Conservation (phyloP, 148 eudicot genomes). For the Rhododendron mucronatum region DNA sequence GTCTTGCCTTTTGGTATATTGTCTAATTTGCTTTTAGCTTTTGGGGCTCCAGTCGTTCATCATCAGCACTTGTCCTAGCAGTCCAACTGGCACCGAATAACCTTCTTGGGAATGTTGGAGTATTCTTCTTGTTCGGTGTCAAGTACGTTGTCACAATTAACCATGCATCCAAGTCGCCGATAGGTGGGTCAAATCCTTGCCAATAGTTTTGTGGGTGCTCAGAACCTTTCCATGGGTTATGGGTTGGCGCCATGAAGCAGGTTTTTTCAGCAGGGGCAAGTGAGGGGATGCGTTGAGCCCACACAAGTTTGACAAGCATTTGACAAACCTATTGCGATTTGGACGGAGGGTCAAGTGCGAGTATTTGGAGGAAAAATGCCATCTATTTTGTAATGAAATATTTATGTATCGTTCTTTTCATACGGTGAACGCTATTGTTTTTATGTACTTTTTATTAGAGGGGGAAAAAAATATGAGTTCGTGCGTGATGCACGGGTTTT, state of each 20-base stretch:
- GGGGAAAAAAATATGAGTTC: neutral
- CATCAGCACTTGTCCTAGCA: neutral
- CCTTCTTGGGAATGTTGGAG: neutral
- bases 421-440: neutral
- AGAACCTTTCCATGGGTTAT: no score
- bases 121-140: neutral
- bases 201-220: no score
- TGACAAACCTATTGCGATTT: neutral
- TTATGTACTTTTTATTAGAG: neutral
- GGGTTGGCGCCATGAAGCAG: neutral
- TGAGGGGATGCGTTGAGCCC: neutral
- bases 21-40: neutral
- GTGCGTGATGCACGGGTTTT: neutral
- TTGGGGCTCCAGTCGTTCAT: neutral
- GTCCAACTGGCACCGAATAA: neutral
- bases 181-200: no score
- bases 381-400: neutral
- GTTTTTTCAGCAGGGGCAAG: neutral
- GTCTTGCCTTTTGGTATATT: neutral
- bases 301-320: neutral
- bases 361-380: neutral
- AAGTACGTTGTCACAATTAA: neutral
- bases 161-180: neutral
- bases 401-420: neutral
- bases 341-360: neutral